Base-by-base conservation (phyloP, 169 alveolate genomes). In the Plasmodium gaboni region DNA sequence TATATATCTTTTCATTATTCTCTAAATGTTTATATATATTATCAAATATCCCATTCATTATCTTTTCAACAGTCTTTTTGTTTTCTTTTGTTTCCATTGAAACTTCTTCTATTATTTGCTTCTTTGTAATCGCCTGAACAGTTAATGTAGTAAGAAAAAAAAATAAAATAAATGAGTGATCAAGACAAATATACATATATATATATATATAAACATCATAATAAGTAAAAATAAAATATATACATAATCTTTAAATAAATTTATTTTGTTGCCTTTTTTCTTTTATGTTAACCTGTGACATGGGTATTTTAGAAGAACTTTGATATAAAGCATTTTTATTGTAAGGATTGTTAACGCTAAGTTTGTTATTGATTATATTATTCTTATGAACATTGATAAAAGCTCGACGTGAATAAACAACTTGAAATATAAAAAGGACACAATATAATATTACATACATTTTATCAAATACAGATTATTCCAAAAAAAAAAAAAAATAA, bases 11-110 rank as follows among this genome's bases (percentile, higher is more conserved):
- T 76, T 76, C 89, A 38, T 76, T 76, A 64, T 76, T 76, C 65
- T 76, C 89, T 68, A 76, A 55, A 22, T 76, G 89, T 76, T 76
- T 76, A 55, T 76, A 76, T 28, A 76, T 76, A 68, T 76, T 76
- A 68, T 76, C 89, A 76, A 76, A 76, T 63, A 76, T 76, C 17
- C 89, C 89, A 68, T 76, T 76, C 89, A 76, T 76, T 9, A 76
- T 76, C 65, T 76, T 76, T 44, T 76, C 89, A 65, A 76, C 89
- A 13, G 89, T 76, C 55, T 76, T 76, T 76, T 76, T 76, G 69
- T 74, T 76, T 26, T 76, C 89, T 57, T 76, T 76, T 22, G 89
- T 76, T 64, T 76, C 89, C 89, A 76, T 76, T 68, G 89, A 76
- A 51, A 76, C 89, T 76, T 76, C 89, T 68, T 76, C 89, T 26